Evolutionary conservation across 441 rosid species (phyloP).

Genomic region (Geranium incanum): DNA sequence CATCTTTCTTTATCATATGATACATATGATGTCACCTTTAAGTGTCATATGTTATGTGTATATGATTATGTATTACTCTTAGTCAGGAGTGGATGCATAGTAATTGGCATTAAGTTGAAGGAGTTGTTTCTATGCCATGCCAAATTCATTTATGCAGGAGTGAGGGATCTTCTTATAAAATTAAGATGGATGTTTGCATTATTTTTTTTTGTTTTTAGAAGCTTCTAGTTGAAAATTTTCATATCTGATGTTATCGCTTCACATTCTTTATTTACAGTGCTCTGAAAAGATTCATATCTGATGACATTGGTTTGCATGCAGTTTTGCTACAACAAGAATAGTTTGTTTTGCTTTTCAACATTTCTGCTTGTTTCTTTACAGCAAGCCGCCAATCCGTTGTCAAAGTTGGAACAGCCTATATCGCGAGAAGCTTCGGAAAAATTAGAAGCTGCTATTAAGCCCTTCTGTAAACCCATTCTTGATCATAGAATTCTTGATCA

Average conservation of each 20-base stretch:
- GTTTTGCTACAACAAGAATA: neutral
- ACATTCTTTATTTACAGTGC: neutral
- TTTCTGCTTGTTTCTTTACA: slow-evolving; percentile 25
- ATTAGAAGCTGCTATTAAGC: slow-evolving; percentile 37
- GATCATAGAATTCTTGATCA: slow-evolving; percentile 55
- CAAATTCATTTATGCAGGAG: neutral
- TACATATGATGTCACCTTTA: no score
- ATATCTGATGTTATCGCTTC: neutral
- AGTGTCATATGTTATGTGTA: no score
- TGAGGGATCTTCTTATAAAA: neutral
- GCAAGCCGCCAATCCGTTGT: slow-evolving; percentile 57
- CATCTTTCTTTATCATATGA: neutral
- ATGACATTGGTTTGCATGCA: neutral
- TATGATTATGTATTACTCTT: no score
- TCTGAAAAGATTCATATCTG: neutral
- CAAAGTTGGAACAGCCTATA: slow-evolving; percentile 64
- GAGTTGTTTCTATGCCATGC: neutral
- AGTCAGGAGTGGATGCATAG: no score
- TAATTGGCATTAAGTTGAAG: neutral
- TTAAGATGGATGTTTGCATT: neutral
- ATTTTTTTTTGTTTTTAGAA: neutral
- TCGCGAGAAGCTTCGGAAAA: slow-evolving; percentile 30
- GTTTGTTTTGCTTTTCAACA: neutral
- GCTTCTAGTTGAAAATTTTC: neutral
- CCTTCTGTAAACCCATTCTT: slow-evolving; percentile 49